Percentiles rank a stretch among this genome's conserved stretches.
phyloP scores from a whole-genome alignment of 2,329 filamentous ascomycete genomes.

The Cercospora brassicicola region DNA sequence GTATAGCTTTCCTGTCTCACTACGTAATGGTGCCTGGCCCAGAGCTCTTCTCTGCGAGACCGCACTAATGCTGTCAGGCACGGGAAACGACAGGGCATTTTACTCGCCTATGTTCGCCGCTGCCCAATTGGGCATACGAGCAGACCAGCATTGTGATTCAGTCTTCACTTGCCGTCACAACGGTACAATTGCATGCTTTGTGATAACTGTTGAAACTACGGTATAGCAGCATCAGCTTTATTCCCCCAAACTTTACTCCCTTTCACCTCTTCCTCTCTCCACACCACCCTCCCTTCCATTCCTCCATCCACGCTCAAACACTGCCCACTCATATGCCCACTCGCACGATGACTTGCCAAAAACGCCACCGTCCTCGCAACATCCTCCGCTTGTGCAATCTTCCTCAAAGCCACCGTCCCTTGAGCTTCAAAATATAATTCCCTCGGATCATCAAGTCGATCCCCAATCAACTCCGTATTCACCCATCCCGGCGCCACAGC shows the following conservation, averaged over 20 bases:
- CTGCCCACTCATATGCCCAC: conserved; percentile 57
- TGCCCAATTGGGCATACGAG: neutral
- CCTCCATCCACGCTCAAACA: conserved; percentile 54
- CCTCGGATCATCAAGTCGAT: conserved; percentile 51
- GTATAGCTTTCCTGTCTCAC: neutral
- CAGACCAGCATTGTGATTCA: neutral
- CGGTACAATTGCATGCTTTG: neutral
- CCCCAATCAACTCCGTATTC: conserved; percentile 51
- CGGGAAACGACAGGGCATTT: neutral
- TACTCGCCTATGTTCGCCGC: conserved; percentile 6
- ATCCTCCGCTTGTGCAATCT: conserved; percentile 52
- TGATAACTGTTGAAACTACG: neutral
- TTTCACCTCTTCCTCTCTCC: conserved; percentile 48
- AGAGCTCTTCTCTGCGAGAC: conserved; percentile 2
- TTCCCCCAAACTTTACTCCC: conserved; percentile 17
- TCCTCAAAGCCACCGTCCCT: conserved; percentile 51
- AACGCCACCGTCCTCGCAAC: conserved; percentile 53
- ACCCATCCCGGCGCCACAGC: conserved; percentile 54
- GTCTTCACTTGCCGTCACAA: neutral
- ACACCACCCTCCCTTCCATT: conserved; percentile 54
- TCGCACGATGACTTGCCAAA: conserved; percentile 52
- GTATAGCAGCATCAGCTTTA: conserved; percentile 16
- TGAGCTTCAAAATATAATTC: conserved; percentile 54
- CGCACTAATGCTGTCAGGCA: conserved; percentile 10
- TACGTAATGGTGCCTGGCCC: conserved; percentile 13